Evolutionary conservation across 2,329 filamentous ascomycete species (phyloP), one percentile per base, ranked within the genome.

Genomic region (Myotisia sp.): DNA sequence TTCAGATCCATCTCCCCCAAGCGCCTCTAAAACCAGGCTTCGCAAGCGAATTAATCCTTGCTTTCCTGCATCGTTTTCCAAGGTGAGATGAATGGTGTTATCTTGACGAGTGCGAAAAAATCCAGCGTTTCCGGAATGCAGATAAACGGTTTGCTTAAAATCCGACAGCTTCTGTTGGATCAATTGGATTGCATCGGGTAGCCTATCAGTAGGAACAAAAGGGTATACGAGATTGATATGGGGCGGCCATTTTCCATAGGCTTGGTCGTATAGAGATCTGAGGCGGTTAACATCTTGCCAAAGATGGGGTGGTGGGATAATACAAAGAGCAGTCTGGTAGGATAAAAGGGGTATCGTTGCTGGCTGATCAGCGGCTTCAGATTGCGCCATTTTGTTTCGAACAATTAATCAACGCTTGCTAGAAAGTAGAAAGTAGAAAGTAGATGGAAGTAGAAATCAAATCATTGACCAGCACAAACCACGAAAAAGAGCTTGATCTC

Each of bases 181-280:
- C 9, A 52, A 47, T 3, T 58, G 49, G 1, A 56, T 55, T 2
- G 67, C 70, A 13, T 49, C 44, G 1, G 54, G 44, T 2, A 80
- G 57, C 6, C 44, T 43, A 2, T 68, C 62, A 0, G 60, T 53
- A 2, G 53, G 49, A 5, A 77, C 70, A 48, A 79, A 80, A 0
- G 75, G 76, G 47, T 79, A 79, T 14, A 78, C 45, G 17, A 80
- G 52, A 43, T 79, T 80, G 45, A 79, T 49, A 44, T 79, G 76
- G 8, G 74, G 70, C 3, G 75, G 74, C 76, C 76, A 80, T 52
- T 63, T 70, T 17, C 58, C 59, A 42, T 67, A 69, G 0, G 67
- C 63, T 40, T 71, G 71, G 51, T 80, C 76, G 52, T 79, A 74
- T 8, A 74, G 55, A n/a, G 58, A 62, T 28, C 76, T 67, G 3